These are phyloP conservation scores for Saccharata proteae DNA, from an alignment of 2,329 filamentous ascomycete genomes.

Conservation along the genomic window DNA sequence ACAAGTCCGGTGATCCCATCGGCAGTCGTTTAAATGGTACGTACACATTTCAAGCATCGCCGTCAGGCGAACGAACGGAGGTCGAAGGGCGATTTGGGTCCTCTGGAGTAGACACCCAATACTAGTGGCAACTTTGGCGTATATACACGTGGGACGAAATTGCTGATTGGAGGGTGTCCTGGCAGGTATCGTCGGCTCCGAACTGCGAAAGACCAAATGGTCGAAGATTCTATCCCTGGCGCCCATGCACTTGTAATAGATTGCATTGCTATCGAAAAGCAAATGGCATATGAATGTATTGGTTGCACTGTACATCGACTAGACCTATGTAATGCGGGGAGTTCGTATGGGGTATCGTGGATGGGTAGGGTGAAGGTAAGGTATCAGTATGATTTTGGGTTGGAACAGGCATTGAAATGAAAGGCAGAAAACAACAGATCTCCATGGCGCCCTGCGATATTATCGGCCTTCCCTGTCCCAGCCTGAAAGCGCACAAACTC, in stretches of 20 bases:
- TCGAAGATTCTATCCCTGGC: conserved; percentile 96
- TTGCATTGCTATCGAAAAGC: conserved; percentile 8
- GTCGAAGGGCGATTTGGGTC: neutral
- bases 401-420: too few relatives aligned
- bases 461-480: too few relatives aligned
- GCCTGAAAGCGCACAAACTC: too few relatives aligned
- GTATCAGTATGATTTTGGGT: too few relatives aligned
- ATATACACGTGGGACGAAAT: too few relatives aligned
- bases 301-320: conserved; percentile 2
- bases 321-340: conserved; percentile 1
- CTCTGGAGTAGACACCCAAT: neutral
- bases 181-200: conserved; percentile 70
- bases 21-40: conserved; percentile 76
- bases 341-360: too few relatives aligned
- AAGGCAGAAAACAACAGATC: too few relatives aligned
- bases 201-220: conserved; percentile 89
- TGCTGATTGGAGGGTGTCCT: conserved; percentile 1
- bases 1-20: conserved; percentile 92
- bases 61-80: neutral
- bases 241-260: conserved; percentile 58
- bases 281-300: neutral
- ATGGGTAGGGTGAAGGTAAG: too few relatives aligned
- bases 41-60: too few relatives aligned
- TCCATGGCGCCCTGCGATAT: too few relatives aligned
- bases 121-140: neutral